These are phyloP conservation scores for Cytospora leucostoma DNA, from an alignment of 2,329 filamentous ascomycete genomes.

Conservation along the genomic window DNA sequence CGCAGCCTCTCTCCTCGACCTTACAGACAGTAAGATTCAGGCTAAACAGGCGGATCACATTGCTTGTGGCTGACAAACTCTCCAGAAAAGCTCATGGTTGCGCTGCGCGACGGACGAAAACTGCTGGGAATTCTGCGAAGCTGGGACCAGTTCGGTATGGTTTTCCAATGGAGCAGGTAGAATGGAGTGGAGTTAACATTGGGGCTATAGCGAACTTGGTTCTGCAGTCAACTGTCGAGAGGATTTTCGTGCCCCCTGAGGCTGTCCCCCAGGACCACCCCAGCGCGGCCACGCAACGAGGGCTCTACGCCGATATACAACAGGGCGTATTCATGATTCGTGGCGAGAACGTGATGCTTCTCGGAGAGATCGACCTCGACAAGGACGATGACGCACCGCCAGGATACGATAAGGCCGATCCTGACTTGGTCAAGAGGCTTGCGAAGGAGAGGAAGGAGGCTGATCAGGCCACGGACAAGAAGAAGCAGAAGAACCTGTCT, in stretches of 20 bases:
- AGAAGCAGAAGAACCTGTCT: slow-evolving; percentile 68
- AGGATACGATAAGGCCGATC: slow-evolving; percentile 57
- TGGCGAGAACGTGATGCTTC: slow-evolving; percentile 93
- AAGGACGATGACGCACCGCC: slow-evolving; percentile 84
- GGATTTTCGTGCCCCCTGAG: slow-evolving; percentile 69
- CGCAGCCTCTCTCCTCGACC: slow-evolving; percentile 88
- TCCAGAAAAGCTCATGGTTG: slow-evolving; percentile 89
- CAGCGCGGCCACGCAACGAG: slow-evolving; percentile 40
- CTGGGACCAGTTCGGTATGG: slow-evolving; percentile 95
- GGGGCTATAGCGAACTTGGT: slow-evolving; percentile 67
- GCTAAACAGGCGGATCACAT: neutral
- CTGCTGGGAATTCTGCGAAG: slow-evolving; percentile 88
- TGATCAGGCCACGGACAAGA: slow-evolving; percentile 74
- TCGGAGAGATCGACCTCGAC: slow-evolving; percentile 96
- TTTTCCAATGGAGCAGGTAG: slow-evolving; percentile 12
- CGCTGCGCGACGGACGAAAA: slow-evolving; percentile 90
- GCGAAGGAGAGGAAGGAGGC: slow-evolving; percentile 70
- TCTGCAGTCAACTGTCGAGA: slow-evolving; percentile 87
- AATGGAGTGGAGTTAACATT: slow-evolving; percentile 32
- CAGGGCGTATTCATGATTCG: slow-evolving; percentile 89
- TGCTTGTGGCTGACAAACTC: slow-evolving; percentile 9
- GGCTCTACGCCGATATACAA: slow-evolving; percentile 79
- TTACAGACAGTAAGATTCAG: slow-evolving; percentile 83
- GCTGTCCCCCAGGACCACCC: slow-evolving; percentile 40
- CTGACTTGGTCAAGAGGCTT: slow-evolving; percentile 62